Conservation (phyloP, 257 asterid species). For the Scutellaria barbata region DNA sequence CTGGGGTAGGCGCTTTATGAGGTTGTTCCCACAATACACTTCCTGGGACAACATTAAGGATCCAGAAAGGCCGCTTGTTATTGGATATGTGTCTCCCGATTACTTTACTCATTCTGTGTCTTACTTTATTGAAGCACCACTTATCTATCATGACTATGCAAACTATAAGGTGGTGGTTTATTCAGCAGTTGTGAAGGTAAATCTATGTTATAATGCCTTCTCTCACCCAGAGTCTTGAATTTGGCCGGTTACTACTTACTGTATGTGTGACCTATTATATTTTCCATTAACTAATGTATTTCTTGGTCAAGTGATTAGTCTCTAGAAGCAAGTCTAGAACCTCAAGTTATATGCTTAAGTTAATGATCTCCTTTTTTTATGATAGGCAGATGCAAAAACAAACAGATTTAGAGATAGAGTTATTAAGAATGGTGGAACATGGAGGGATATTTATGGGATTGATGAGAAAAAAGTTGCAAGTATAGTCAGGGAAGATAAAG, state of each 20-base stretch:
- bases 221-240: slow-evolving; percentile 24
- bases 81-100: slow-evolving; percentile 99
- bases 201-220: slow-evolving; percentile 29
- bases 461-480: slow-evolving; percentile 94
- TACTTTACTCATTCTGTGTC: slow-evolving; percentile 99
- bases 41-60: slow-evolving; percentile 94
- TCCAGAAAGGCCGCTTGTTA: slow-evolving; percentile 81
- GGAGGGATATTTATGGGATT: slow-evolving; percentile 93
- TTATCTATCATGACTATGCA: slow-evolving; percentile 70
- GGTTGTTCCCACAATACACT: slow-evolving; percentile 74
- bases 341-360: not conserved
- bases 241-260: slow-evolving; percentile 18
- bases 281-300: slow-evolving; percentile 25
- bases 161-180: slow-evolving; percentile 91
- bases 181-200: slow-evolving; percentile 98
- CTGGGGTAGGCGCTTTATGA: slow-evolving; percentile 98
- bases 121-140: slow-evolving; percentile 94
- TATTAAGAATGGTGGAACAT: slow-evolving; percentile 80
- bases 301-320: slow-evolving; percentile 16
- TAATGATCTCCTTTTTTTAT: slow-evolving; percentile 31
- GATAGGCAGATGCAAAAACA: slow-evolving; percentile 98
- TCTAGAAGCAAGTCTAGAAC: slow-evolving; percentile 14
- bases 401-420: slow-evolving; percentile 84
- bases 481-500: slow-evolving; percentile 89
- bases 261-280: slow-evolving; percentile 11